phyloP scores from a whole-genome alignment of 805 yeast genomes.

The Yarrowia osloensis region DNA sequence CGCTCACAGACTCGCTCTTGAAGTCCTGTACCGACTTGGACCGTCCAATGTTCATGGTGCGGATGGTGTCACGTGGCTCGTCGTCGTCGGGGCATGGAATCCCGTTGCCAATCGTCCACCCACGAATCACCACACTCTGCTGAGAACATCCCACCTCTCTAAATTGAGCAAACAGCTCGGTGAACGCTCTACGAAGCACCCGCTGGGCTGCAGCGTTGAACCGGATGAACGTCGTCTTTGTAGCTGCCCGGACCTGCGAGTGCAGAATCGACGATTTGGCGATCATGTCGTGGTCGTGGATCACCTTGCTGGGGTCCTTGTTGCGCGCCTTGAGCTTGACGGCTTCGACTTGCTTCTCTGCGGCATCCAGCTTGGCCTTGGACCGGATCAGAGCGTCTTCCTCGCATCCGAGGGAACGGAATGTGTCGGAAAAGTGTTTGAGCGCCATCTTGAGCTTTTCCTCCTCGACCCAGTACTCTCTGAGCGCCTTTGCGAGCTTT shows the following conservation, averaged over 20 bases:
- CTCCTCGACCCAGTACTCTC: conserved; percentile 23
- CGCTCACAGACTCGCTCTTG: neutral
- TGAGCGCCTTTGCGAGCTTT: conserved; percentile 5
- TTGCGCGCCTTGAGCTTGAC: conserved; percentile 24
- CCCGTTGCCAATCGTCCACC: conserved; percentile 17
- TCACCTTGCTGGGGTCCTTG: conserved; percentile 15
- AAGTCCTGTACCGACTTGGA: conserved; percentile 25
- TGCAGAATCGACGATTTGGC: conserved; percentile 28
- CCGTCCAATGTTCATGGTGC: conserved; percentile 19
- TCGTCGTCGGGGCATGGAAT: conserved; percentile 13
- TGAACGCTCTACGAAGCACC: conserved; percentile 14
- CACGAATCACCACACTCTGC: neutral
- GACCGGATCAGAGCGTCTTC: conserved; percentile 14
- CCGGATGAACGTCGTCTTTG: conserved; percentile 21
- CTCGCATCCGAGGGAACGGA: conserved; percentile 9
- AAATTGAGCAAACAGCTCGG: conserved; percentile 13
- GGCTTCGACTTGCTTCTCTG: conserved; percentile 26
- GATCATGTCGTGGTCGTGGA: conserved; percentile 19
- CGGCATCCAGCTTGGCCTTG: conserved; percentile 22
- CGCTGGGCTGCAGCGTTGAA: conserved; percentile 24
- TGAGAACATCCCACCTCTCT: conserved; percentile 7
- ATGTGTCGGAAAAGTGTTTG: conserved; percentile 14
- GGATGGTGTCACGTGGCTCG: conserved; percentile 13
- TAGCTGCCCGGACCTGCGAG: conserved; percentile 26
- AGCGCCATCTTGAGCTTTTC: conserved; percentile 25